Evolutionary conservation across 805 yeast species (phyloP).

Genomic region (Kuraishia floccosa): DNA sequence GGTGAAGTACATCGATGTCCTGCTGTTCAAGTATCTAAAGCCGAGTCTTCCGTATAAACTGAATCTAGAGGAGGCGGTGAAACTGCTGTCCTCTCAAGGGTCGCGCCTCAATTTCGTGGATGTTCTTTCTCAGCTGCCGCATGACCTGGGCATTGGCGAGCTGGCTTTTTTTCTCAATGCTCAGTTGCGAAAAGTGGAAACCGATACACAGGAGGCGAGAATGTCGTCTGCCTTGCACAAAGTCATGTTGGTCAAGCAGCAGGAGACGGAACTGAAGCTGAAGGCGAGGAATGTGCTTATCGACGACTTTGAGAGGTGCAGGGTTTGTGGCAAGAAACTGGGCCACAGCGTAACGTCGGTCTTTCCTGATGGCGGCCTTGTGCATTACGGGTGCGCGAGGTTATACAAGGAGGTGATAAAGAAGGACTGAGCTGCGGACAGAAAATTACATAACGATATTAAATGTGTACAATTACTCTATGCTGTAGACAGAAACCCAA

Average conservation of each 20-base stretch:
- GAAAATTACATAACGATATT: too few species aligned
- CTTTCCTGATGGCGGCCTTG: conserved; percentile 28
- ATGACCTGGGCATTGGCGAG: conserved; percentile 27
- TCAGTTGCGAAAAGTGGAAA: conserved; percentile 28
- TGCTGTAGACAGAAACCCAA: conserved; percentile 43
- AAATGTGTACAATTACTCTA: too few species aligned
- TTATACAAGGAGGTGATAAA: not conserved
- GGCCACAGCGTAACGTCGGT: conserved; percentile 44
- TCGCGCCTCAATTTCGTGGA: conserved; percentile 18
- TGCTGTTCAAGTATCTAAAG: conserved; percentile 28
- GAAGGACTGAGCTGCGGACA: too few species aligned
- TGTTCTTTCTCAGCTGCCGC: conserved; percentile 42
- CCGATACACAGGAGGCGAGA: conserved; percentile 24
- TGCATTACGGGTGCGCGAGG: conserved; percentile 46
- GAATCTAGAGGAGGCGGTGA: conserved; percentile 17
- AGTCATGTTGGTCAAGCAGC: conserved; percentile 36
- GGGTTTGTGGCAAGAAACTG: conserved; percentile 44
- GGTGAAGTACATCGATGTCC: conserved; percentile 29
- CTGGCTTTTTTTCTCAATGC: conserved; percentile 32
- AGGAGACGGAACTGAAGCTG: conserved; percentile 26
- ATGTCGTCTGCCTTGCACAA: conserved; percentile 39
- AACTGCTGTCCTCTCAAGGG: conserved; percentile 31
- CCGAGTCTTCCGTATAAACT: conserved; percentile 4
- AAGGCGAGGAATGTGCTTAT: conserved; percentile 24
- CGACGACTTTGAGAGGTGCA: conserved; percentile 38